phyloP scores from a whole-genome alignment of 805 yeast species.

The Saturnispora zaruensis region DNA sequence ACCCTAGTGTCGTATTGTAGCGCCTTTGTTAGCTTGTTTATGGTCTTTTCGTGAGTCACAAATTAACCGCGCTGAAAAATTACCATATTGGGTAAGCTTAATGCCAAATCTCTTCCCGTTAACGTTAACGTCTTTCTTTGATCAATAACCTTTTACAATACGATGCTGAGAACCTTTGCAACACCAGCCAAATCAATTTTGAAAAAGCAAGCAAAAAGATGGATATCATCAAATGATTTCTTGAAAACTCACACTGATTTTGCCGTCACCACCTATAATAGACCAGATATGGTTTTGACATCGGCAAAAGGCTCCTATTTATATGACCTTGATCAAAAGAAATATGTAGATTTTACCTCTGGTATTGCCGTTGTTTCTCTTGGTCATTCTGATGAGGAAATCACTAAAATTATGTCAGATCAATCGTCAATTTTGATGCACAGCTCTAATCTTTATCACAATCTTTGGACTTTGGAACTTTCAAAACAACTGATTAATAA shows the following conservation, averaged over 20 bases:
- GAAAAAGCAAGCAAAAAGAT: constrained; percentile 6
- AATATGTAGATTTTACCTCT: constrained; percentile 84
- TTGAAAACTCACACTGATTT: constrained; percentile 28
- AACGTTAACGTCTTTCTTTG: neutral
- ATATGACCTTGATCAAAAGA: constrained; percentile 70
- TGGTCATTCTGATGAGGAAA: constrained; percentile 76
- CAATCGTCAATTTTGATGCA: constrained; percentile 74
- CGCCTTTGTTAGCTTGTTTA: neutral
- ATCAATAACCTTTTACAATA: neutral
- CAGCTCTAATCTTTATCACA: constrained; percentile 78
- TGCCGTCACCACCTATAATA: constrained; percentile 70
- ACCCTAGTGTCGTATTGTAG: neutral
- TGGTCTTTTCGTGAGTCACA: neutral
- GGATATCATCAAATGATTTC: constrained; percentile 25
- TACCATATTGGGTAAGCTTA: neutral
- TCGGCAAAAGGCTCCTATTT: constrained; percentile 76
- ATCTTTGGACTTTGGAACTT: constrained; percentile 74
- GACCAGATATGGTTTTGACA: constrained; percentile 68
- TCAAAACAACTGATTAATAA: constrained; percentile 60
- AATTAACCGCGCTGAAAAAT: neutral
- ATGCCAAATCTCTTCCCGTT: neutral
- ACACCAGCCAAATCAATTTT: constrained; percentile 11
- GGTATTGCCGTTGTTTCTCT: constrained; percentile 96
- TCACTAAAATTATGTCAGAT: constrained; percentile 60
- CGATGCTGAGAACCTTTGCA: constrained; percentile 1